Base-by-base conservation (phyloP, 345 rosid species). In the Euphorbia tirucalli region DNA sequence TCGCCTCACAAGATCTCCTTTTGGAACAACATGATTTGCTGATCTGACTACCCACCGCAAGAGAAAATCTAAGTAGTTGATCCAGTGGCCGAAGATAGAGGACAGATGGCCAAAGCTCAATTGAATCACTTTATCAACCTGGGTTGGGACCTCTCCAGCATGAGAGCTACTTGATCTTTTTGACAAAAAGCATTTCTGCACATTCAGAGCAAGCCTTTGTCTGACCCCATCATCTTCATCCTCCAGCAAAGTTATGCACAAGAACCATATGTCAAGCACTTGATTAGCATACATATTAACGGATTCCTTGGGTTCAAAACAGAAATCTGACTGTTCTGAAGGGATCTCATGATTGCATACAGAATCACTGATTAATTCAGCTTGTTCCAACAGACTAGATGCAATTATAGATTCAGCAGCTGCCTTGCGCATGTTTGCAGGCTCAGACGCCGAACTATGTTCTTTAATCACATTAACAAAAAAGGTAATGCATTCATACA, bases 151-250 rank as follows among this genome's bases (percentile, higher is more conserved):
- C 61, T 77, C 84, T 57, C 66, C 71, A 31, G 78, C 79, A 65
- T 66, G 41, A 61, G 68, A 77, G 73, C 57, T 70, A 8, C 54
- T 61, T 15, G 70, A 68, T 65, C 55, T 74, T 78, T 48, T 70
- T 3, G 83, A 48, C 65, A 73, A 69, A 74, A 90, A 83, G 77
- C 87, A 85, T 80, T 85, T 90, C 71, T 88, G 93, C 55, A 94
- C 85, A 68, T 87, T 81, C 28, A 59, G 27, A 5, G 96, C 93
- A 68, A 90, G 86, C 75, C 72, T 78, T 74, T 88, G 83, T 74
- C 98, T 84, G 71, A 94, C 84, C 78, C 71, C 83, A 75, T 92
- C 93, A 71, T 94, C 99, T 86, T 94, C 99, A 54, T 94, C 99
- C 84, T 94, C 99, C 65, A 94, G 79, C 73, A 94, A 81, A 76